A percentile compares a stretch with the other conserved stretches of the same genome.
These are phyloP conservation scores for Brassica rapa DNA, from an alignment of 345 rosid genomes.

Conservation along the genomic window DNA sequence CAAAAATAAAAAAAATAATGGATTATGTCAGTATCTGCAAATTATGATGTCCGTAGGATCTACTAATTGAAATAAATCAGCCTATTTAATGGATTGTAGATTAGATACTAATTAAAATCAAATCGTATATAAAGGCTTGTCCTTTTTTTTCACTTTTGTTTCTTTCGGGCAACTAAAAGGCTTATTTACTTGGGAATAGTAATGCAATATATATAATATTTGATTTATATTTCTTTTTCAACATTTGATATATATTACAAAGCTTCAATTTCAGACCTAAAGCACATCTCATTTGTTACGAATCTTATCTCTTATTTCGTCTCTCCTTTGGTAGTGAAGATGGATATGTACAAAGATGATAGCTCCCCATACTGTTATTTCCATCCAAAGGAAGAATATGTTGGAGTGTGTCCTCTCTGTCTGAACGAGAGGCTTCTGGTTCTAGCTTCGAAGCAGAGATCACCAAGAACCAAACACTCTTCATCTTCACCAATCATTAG, in stretches of 20 bases:
- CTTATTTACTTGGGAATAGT: conserved; percentile 25
- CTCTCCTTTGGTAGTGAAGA: conserved; percentile 30
- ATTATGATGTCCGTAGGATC: conserved; percentile 9
- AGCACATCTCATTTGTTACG: conserved; percentile 24
- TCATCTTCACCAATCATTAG: conserved; percentile 49
- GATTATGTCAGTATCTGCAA: conserved; percentile 10
- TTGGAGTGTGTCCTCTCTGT: conserved; percentile 84
- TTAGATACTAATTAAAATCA: not conserved
- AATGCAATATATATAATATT: not conserved
- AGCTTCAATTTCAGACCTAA: conserved; percentile 22
- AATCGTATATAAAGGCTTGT: conserved; percentile 22
- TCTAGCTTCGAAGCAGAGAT: conserved; percentile 67
- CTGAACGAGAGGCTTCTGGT: conserved; percentile 80
- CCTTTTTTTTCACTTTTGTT: not conserved
- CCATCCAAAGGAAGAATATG: conserved; percentile 63
- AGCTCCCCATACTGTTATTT: conserved; percentile 68
- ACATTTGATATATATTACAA: conserved; percentile 5
- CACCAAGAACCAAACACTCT: conserved; percentile 27
- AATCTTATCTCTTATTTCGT: conserved; percentile 2
- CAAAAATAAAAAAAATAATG: not conserved
- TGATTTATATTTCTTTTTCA: no score
- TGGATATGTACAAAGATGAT: conserved; percentile 64
- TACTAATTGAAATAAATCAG: not conserved
- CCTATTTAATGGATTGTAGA: not conserved
- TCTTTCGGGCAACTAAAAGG: conserved; percentile 17